Base-by-base conservation (phyloP, 495 filamentous ascomycete genomes). In the Evansstolkia leycettana region DNA sequence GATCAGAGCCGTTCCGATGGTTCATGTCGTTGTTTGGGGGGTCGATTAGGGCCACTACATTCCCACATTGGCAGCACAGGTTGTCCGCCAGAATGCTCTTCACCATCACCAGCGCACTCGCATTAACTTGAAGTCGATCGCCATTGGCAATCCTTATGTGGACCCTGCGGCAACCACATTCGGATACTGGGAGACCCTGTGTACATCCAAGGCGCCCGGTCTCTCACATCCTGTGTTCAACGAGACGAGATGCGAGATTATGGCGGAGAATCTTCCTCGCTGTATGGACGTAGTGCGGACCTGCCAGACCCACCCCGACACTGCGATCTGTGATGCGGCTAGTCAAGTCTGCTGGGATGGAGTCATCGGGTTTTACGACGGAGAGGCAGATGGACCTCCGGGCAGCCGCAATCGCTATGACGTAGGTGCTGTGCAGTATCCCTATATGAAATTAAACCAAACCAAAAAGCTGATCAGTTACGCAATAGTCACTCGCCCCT, bases 181-280 rank as follows among this genome's bases (percentile, higher is more conserved):
- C 32, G 60, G 62, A 12, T 62, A 64, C 39, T 66, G 57, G 54
- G 60, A 64, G 43, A 64, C 62, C 0, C 55, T 64, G 9, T 64
- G 62, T 41, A 63, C 57, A 0, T 63, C 58, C 2, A 64, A 66
- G 29, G n/a, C n/a, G n/a, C 60, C 60, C 2, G 56, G 54, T 14
- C 45, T 65, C 32, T 14, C 42, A 3, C 36, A 40, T n/a, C 60
- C 60, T 13, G 45, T 65, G 1, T 64, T 64, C 48, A 66, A 64
- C 34, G 25, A 50, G 15, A 64, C 62, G 0, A 45, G 62, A 28
- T 66, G 62, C 34, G 54, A 66, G 32, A 61, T 60, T 20, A 55
- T 66, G 40, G 60, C 62, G 2, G 39, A 50, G 0, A 60, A 58
- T 28, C 48, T 64, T 37, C 60, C 62, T 17, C 60, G 62, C 5